These are phyloP conservation scores for Aspergillus campestris DNA, from an alignment of 495 filamentous ascomycete species.

Conservation along the genomic window DNA sequence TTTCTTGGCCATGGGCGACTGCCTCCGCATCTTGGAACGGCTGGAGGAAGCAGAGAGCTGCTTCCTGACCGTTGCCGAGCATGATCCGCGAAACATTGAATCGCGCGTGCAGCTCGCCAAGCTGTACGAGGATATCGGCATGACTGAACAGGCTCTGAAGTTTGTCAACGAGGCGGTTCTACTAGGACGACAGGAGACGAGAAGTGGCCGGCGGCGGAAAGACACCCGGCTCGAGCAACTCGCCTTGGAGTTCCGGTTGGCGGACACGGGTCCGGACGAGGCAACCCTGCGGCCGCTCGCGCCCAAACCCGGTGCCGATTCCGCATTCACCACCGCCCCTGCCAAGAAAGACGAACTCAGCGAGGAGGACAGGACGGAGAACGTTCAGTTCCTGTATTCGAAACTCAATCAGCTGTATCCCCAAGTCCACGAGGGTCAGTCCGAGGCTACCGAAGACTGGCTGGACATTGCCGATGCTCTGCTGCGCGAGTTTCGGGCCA, in stretches of 20 bases:
- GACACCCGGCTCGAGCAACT: slow-evolving; percentile 38
- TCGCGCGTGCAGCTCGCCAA: slow-evolving; percentile 68
- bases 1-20: slow-evolving; percentile 65
- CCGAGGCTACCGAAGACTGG: slow-evolving; percentile 53
- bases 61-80: slow-evolving; percentile 61
- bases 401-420: slow-evolving; percentile 46
- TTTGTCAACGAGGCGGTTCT: slow-evolving; percentile 64
- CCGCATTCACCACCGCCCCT: slow-evolving; percentile 11
- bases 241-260: slow-evolving; percentile 29
- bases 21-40: slow-evolving; percentile 54
- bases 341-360: slow-evolving; percentile 14
- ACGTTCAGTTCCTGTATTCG: slow-evolving; percentile 49
- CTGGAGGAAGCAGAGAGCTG: slow-evolving; percentile 63
- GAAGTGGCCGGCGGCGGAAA: slow-evolving; percentile 26
- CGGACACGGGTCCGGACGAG: slow-evolving; percentile 7
- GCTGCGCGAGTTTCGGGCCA: slow-evolving; percentile 70
- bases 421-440: slow-evolving; percentile 41
- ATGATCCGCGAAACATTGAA: slow-evolving; percentile 59
- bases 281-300: slow-evolving; percentile 11
- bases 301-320: slow-evolving; percentile 14
- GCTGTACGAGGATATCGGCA: slow-evolving; percentile 64
- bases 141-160: slow-evolving; percentile 63
- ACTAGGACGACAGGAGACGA: slow-evolving; percentile 40
- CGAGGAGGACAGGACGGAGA: slow-evolving; percentile 38
- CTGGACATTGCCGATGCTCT: slow-evolving; percentile 66